Evolutionary conservation across 2,329 filamentous ascomycete species (phyloP), one percentile per base, ranked within the genome.

Genomic region (Camptophora hylomeconis): DNA sequence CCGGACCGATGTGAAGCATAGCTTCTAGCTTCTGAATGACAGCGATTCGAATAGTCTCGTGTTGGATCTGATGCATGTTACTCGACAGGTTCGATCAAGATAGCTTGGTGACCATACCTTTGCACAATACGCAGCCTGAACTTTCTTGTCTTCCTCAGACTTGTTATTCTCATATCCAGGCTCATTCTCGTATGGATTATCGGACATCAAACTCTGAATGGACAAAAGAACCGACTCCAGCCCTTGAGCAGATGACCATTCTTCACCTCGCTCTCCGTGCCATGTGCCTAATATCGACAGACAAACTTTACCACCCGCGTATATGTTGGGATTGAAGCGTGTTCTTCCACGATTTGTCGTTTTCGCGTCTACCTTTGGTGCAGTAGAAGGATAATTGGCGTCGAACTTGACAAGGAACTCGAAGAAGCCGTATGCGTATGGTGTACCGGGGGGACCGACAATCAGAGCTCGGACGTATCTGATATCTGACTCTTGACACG

Each of bases 311-410:
- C 89, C 89, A 27, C 62, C 72, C 1, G 84, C 67, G 50, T 98
- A 98, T 37, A 98, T 93, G 49, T 98, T 98, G 3, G 89, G 89
- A 47, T 94, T 94, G 63, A 95, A 95, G 5, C 89, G 75, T 49
- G 78, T 84, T 35, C 77, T 67, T 7, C 87, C 87, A n/a, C 67
- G 64, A 49, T 95, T 94, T 2, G 87, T 98, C 0, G 89, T 95
- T 22, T 75, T 67, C 15, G 79, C 76, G 14, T 64, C 71, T 15
- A 77, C 72, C 13, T 45, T 47, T 0, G 73, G 73, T 5, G 71
- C 63, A 36, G 63, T 70, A 33, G 64, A 70, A 5, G 89, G 89
- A 48, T 98, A 98, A 3, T 93, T 84, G 24, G 33, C 31, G 18
- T 34, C 35, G 22, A 46, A 44, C 15, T 28, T 33, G 16, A 43